Conservation (phyloP, 2,329 filamentous ascomycete genomes). For the Trichoderma sp. region DNA sequence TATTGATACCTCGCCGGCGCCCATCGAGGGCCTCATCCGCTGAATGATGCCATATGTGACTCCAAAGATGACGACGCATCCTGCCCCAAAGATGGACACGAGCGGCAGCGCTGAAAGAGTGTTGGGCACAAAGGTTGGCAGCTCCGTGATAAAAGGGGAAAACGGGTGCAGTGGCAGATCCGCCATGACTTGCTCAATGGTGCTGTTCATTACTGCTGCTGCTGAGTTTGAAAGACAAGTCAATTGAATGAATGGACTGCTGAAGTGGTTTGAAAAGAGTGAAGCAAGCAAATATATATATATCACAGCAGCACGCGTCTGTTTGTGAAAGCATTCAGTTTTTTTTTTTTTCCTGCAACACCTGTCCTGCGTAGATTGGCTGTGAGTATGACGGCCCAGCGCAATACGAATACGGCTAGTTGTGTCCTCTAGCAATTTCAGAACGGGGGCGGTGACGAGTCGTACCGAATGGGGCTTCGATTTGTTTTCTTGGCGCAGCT, state of each 20-base stretch:
- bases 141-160: slow-evolving; percentile 65
- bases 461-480: background rate
- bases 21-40: slow-evolving; percentile 54
- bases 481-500: background rate
- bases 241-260: background rate
- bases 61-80: slow-evolving; percentile 59
- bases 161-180: slow-evolving; percentile 59
- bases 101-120: slow-evolving; percentile 60
- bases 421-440: background rate
- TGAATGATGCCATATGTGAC: slow-evolving; percentile 57
- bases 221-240: background rate
- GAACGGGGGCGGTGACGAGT: slow-evolving; percentile 19
- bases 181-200: slow-evolving; percentile 17
- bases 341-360: background rate
- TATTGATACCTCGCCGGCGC: slow-evolving; percentile 55
- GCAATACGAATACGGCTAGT: slow-evolving; percentile 19
- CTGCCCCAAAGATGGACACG: slow-evolving; percentile 59
- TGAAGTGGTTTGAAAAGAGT: background rate
- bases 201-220: slow-evolving; percentile 13
- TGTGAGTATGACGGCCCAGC: slow-evolving; percentile 14
- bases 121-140: slow-evolving; percentile 68
- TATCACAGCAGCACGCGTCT: background rate
- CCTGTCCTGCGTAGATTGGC: slow-evolving; percentile 18
- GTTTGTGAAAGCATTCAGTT: background rate
- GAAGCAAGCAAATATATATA: background rate